These are phyloP conservation scores for Taiozyma sp. DNA, from an alignment of 1,139 yeast genomes.

Conservation along the genomic window DNA sequence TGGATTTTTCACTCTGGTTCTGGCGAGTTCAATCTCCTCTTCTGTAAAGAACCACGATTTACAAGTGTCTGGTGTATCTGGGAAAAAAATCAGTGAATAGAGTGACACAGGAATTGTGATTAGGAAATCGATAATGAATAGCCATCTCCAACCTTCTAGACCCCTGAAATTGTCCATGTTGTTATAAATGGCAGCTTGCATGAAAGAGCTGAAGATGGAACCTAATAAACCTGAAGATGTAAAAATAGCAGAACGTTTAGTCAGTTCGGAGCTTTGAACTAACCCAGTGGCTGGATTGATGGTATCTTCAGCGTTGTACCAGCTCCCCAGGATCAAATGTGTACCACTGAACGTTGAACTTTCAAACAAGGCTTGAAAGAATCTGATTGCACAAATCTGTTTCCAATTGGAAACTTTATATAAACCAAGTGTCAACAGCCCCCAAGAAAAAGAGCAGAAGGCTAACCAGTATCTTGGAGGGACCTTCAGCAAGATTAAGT, in stretches of 20 bases:
- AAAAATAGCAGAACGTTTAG: conserved; percentile 47
- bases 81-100: conserved; percentile 51
- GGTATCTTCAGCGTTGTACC: conserved; percentile 37
- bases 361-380: conserved; percentile 53
- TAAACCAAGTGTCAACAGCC: conserved; percentile 46
- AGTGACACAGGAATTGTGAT: conserved; percentile 50
- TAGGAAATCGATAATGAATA: conserved; percentile 58
- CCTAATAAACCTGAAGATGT: conserved; percentile 51
- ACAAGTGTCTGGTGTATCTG: conserved; percentile 55
- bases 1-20: conserved; percentile 32
- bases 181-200: conserved; percentile 56
- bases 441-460: conserved; percentile 54
- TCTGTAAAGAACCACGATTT: conserved; percentile 32
- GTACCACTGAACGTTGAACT: conserved; percentile 51
- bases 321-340: conserved; percentile 47
- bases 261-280: conserved; percentile 31
- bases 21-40: conserved; percentile 37
- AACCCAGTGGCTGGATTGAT: conserved; percentile 20
- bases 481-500: conserved; percentile 43
- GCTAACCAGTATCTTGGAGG: conserved; percentile 53
- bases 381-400: conserved; percentile 47
- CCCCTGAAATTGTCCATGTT: conserved; percentile 44
- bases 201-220: conserved; percentile 49
- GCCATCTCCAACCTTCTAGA: conserved; percentile 64
- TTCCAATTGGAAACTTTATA: conserved; percentile 39